Evolutionary conservation across 2,329 filamentous ascomycete species (phyloP).

Genomic region (Mariannaea sp.): DNA sequence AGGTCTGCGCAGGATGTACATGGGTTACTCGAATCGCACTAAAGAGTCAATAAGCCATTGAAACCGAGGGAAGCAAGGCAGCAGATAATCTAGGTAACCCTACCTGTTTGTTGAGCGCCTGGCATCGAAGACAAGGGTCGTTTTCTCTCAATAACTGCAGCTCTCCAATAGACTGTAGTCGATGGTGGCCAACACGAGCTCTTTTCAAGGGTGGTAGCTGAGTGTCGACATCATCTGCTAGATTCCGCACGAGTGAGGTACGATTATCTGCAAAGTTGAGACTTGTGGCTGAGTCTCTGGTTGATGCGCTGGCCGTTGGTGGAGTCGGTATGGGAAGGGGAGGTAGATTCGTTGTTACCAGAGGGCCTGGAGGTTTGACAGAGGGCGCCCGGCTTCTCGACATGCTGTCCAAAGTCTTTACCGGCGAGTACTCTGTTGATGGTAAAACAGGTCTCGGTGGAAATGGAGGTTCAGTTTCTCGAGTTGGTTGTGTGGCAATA

Average conservation of each 20-base stretch:
- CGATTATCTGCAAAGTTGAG: slow-evolving; percentile 49
- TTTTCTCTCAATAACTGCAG: slow-evolving; percentile 54
- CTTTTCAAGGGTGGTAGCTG: slow-evolving; percentile 60
- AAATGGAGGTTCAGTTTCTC: slow-evolving; percentile 52
- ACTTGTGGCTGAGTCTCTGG: slow-evolving; percentile 35
- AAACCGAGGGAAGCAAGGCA: background rate
- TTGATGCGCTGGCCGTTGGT: slow-evolving; percentile 31
- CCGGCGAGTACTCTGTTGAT: slow-evolving; percentile 18
- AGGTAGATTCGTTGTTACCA: slow-evolving; percentile 38
- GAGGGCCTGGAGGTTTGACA: slow-evolving; percentile 45
- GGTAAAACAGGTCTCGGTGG: slow-evolving; percentile 22
- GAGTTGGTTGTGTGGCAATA: slow-evolving; percentile 43
- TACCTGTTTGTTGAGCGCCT: slow-evolving; percentile 53
- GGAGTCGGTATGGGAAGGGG: slow-evolving; percentile 39
- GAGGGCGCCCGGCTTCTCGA: slow-evolving; percentile 38
- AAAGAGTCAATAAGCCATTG: slow-evolving; percentile 21
- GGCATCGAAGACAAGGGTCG: slow-evolving; percentile 58
- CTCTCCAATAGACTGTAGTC: slow-evolving; percentile 62
- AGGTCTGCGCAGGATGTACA: slow-evolving; percentile 53
- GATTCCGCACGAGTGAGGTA: slow-evolving; percentile 43
- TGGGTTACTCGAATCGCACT: slow-evolving; percentile 59
- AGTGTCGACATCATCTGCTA: slow-evolving; percentile 55
- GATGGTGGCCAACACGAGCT: slow-evolving; percentile 56
- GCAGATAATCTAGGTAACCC: slow-evolving; percentile 22
- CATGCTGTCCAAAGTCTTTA: slow-evolving; percentile 29